Evolutionary conservation across 2,329 filamentous ascomycete species (phyloP).

Genomic region (Aspergillus bombycis): DNA sequence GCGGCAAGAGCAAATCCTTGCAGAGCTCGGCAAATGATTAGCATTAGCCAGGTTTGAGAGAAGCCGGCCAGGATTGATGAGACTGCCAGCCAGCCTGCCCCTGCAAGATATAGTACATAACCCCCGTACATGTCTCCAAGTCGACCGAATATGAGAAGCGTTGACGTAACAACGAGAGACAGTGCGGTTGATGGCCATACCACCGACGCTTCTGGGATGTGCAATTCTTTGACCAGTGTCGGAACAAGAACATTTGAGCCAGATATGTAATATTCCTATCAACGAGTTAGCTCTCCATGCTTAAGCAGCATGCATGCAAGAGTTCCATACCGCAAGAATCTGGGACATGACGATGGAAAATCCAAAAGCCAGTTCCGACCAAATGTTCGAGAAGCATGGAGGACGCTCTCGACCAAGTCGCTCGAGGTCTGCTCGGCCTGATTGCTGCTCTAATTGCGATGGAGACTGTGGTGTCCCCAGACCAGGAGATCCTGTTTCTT

Average conservation of each 20-base stretch:
- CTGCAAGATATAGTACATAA: conserved; percentile 66
- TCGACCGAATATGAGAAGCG: conserved; percentile 58
- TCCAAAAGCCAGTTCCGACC: conserved; percentile 65
- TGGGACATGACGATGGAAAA: conserved; percentile 65
- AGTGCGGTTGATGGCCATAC: conserved; percentile 60
- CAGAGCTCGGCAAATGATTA: conserved; percentile 73
- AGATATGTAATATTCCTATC: conserved; percentile 72
- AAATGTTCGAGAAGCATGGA: conserved; percentile 54
- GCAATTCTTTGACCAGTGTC: conserved; percentile 61
- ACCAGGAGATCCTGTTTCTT: conserved; percentile 7
- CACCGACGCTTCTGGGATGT: conserved; percentile 67
- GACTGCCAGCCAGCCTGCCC: conserved; percentile 64
- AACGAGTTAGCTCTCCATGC: background rate
- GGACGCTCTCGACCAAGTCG: conserved; percentile 66
- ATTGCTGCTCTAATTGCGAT: conserved; percentile 7
- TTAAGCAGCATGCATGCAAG: background rate
- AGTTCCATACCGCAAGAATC: conserved; percentile 57
- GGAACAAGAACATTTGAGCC: conserved; percentile 74
- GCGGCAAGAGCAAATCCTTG: conserved; percentile 75
- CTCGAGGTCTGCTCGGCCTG: conserved; percentile 50
- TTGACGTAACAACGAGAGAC: conserved; percentile 52
- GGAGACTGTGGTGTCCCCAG: too few relatives aligned
- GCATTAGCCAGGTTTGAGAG: conserved; percentile 67
- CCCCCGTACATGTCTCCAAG: conserved; percentile 65
- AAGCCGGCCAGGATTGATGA: conserved; percentile 75